Evolutionary conservation across 768 basidiomycete species (phyloP).

Genomic region (Kwoniella europaea): DNA sequence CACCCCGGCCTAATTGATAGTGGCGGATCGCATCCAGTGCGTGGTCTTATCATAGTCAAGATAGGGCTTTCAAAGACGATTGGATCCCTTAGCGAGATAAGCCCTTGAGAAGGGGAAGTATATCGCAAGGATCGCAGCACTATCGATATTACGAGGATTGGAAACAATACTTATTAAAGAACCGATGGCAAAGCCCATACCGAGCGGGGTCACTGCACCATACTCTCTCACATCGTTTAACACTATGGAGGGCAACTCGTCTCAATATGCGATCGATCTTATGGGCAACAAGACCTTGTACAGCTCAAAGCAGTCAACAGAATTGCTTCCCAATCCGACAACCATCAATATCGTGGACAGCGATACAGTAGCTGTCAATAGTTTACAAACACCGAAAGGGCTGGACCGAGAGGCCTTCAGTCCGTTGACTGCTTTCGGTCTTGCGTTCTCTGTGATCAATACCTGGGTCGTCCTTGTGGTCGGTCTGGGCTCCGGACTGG

Average conservation of each 20-base stretch:
- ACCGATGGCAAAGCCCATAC: no score
- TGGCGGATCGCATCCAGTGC: not conserved
- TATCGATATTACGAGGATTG: no score
- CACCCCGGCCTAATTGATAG: not conserved
- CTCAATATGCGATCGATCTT: not conserved
- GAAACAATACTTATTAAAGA: no score
- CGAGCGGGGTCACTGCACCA: not conserved
- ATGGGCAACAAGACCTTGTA: not conserved
- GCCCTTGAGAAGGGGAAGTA: not conserved
- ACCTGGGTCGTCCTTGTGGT: slow-evolving; percentile 20
- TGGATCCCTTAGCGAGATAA: slow-evolving; percentile 1
- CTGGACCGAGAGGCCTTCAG: slow-evolving; percentile 12
- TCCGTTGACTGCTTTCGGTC: slow-evolving; percentile 2
- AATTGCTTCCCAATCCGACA: not conserved
- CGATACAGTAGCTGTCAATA: not conserved
- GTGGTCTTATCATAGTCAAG: not conserved
- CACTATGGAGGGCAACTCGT: not conserved
- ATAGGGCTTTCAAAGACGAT: not conserved
- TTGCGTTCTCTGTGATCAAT: slow-evolving; percentile 18
- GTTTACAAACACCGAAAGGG: not conserved
- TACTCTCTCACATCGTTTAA: not conserved
- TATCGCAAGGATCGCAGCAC: not conserved
- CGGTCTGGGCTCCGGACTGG: slow-evolving; percentile 13
- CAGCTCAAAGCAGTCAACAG: not conserved
- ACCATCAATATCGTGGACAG: not conserved